A percentile compares a stretch with the other conserved stretches of the same genome.
These are phyloP conservation scores for Cladobotryum mycophilum DNA, from an alignment of 2,329 filamentous ascomycete genomes.

Conservation along the genomic window DNA sequence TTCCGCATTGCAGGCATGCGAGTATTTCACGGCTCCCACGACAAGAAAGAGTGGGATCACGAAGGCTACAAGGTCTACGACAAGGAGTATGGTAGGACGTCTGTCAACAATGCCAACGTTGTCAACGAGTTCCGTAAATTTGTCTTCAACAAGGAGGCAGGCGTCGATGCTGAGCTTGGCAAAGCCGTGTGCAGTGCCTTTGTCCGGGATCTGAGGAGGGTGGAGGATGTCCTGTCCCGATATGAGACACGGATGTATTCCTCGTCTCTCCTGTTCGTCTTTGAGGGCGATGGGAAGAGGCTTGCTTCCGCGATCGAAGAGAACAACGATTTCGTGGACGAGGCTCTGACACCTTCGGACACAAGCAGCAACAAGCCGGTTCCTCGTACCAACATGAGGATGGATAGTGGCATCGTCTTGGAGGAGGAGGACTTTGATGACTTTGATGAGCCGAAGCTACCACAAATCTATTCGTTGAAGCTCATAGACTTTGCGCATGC, in stretches of 20 bases:
- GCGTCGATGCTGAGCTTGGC: conserved; percentile 54
- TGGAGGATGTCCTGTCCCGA: conserved; percentile 46
- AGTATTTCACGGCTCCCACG: conserved; percentile 51
- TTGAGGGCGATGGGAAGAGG: conserved; percentile 55
- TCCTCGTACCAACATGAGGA: conserved; percentile 36
- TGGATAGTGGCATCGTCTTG: conserved; percentile 51
- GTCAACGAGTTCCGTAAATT: conserved; percentile 49
- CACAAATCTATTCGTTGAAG: conserved; percentile 71
- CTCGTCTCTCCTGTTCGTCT: conserved; percentile 55
- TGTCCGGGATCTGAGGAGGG: conserved; percentile 43
- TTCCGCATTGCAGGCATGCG: conserved; percentile 63
- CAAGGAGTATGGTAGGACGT: conserved; percentile 54
- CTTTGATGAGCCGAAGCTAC: conserved; percentile 37
- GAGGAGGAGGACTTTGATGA: conserved; percentile 44
- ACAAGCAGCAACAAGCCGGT: conserved; percentile 21
- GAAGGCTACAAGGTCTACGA: conserved; percentile 55
- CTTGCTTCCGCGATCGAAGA: conserved; percentile 47
- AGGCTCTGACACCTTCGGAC: conserved; percentile 33
- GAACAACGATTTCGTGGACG: conserved; percentile 43
- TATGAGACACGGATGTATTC: conserved; percentile 61
- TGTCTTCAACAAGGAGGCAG: conserved; percentile 51
- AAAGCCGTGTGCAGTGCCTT: conserved; percentile 50
- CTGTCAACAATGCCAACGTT: conserved; percentile 49
- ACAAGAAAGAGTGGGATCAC: conserved; percentile 44
- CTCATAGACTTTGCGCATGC: conserved; percentile 98